These are phyloP conservation scores for Chlorella ohadii DNA, from an alignment of 139 green algal species.

Conservation along the genomic window DNA sequence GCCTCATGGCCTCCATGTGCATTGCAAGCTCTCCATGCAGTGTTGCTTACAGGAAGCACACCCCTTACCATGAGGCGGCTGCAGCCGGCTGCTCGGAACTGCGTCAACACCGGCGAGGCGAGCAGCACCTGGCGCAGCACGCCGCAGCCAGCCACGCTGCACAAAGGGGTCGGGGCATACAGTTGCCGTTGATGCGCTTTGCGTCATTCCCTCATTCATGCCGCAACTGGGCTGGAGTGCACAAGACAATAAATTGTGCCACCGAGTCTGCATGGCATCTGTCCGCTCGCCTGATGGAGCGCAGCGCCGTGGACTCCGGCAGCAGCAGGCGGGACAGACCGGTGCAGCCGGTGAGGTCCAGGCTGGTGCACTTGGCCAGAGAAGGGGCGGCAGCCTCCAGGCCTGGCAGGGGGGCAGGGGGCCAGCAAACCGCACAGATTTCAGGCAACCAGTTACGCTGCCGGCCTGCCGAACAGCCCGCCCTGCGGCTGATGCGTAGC, in stretches of 20 bases:
- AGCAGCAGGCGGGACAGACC: conserved; percentile 23
- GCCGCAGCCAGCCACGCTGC: conserved; percentile 18
- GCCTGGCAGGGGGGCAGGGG: neutral
- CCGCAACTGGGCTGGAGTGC: no score
- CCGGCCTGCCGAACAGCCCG: no score
- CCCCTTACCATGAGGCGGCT: conserved; percentile 16
- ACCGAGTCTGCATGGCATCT: no score
- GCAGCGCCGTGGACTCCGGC: conserved; percentile 13
- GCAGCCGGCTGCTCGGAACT: conserved; percentile 6
- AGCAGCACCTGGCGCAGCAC: conserved; percentile 32
- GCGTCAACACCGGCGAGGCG: neutral
- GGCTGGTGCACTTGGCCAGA: neutral
- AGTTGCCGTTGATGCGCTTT: no score
- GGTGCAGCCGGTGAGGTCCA: conserved; percentile 31
- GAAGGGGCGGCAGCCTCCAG: conserved; percentile 2
- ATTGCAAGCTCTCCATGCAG: neutral
- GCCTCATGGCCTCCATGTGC: no score
- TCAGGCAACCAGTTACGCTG: no score
- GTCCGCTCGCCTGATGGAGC: neutral
- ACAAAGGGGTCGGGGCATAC: no score
- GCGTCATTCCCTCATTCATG: no score
- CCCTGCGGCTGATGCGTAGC: no score
- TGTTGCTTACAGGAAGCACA: no score
- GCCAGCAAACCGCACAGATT: neutral
- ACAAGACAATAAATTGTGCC: no score